These are phyloP conservation scores for Cladosporium halotolerans DNA, from an alignment of 2,329 filamentous ascomycete genomes.

Conservation along the genomic window DNA sequence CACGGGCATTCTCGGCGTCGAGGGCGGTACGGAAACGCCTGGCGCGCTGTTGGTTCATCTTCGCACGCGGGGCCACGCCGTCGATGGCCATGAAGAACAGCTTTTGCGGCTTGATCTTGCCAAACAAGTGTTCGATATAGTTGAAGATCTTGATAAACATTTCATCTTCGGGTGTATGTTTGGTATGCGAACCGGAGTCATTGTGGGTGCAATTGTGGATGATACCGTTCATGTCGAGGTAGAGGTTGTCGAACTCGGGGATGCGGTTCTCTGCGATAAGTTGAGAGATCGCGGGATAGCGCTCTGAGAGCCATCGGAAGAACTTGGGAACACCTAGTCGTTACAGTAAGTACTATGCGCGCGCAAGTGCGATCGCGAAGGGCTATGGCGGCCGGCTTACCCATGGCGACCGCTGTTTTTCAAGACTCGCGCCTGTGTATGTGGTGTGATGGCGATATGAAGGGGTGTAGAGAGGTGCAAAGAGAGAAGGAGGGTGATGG, in stretches of 20 bases:
- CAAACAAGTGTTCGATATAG: conserved; percentile 97
- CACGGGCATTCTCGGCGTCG: conserved; percentile 80
- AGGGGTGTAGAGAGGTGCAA: conserved; percentile 8
- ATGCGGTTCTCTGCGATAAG: conserved; percentile 98
- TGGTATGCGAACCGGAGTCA: conserved; percentile 84
- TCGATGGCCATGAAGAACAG: conserved; percentile 99
- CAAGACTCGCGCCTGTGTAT: conserved; percentile 19
- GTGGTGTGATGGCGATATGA: conserved; percentile 6
- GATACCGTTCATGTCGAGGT: conserved; percentile 98
- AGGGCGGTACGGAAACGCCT: conserved; percentile 90
- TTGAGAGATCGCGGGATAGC: conserved; percentile 97
- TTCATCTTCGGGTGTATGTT: conserved; percentile 91
- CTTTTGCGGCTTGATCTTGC: conserved; percentile 97
- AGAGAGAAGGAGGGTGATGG: conserved; percentile 17
- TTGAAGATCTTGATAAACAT: conserved; percentile 99
- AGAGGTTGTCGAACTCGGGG: conserved; percentile 96
- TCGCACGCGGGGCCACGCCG: conserved; percentile 91
- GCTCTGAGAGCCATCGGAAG: conserved; percentile 98
- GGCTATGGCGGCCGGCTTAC: conserved; percentile 12
- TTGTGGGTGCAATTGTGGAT: conserved; percentile 99
- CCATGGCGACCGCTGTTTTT: conserved; percentile 24
- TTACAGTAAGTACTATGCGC: conserved; percentile 24
- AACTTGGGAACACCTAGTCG: conserved; percentile 77
- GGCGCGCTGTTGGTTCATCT: conserved; percentile 99
- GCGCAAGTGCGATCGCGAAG: conserved; percentile 14